Evolutionary conservation across 2,329 filamentous ascomycete genomes (phyloP), one percentile per base, ranked within the genome.

Genomic region (Colletotrichum sp.): DNA sequence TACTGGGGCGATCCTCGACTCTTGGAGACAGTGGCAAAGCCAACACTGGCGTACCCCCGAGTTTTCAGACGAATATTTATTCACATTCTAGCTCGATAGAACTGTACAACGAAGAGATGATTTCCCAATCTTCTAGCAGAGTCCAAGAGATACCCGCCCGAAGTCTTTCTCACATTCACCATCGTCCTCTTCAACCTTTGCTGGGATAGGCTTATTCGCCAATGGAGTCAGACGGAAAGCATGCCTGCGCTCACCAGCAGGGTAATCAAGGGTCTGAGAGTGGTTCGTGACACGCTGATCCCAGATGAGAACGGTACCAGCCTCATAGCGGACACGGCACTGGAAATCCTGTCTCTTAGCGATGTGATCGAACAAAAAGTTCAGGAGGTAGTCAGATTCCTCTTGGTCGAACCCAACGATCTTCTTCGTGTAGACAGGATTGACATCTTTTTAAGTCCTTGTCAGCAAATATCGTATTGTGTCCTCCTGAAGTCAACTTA

Each of bases 371-470:
- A 90, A 94, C 10, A 94, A 83, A 84, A 94, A 94, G 78, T 92
- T 92, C 48, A 94, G 87, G 6, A 94, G 84, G 77, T 85, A 86
- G 73, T 94, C 93, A 9, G 89, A 92, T 81, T 94, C 93, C 80
- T 94, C 93, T 78, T 93, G 91, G 83, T 94, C 93, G 81, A 89
- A 92, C 6, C 92, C 92, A 1, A 93, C 88, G 60, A 94, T 93
- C 60, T 88, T 85, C 38, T 91, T 88, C 8, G 92, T 93, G 84
- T 93, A 89, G 87, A 71, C 73, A 12, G 91, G 90, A 80, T 94
- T 94, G 21, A 94, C 90, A 79, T 92, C 91, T 0, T 94, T 7
- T 94, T 7, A 87, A 89, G 43, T 21, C 12, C 10, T 52, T 21
- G n/a, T 52, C n/a, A 52, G 43, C 43, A 21, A 13, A 12, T 52